Percentiles rank a stretch among this genome's conserved stretches.
Evolutionary conservation across 768 basidiomycete genomes (phyloP).

Genomic region (Mycena latifolia): DNA sequence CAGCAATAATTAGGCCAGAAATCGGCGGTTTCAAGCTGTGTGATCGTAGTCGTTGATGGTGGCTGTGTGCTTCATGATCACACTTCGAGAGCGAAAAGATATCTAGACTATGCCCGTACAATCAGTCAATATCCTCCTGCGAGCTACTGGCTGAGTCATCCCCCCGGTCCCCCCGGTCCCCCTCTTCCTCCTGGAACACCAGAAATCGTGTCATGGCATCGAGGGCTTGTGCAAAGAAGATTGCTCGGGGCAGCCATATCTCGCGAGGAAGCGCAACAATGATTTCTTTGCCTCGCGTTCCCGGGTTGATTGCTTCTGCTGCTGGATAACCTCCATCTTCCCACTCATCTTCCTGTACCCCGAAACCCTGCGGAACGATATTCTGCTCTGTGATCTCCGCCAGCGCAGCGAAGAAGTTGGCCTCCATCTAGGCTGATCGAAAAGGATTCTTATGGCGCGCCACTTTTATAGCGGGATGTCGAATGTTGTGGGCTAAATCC

Average conservation of each 20-base stretch:
- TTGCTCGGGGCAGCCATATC: conserved; percentile 14
- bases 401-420: conserved; percentile 1
- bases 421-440: background rate
- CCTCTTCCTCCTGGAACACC: background rate
- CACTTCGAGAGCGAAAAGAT: no score
- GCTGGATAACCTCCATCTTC: background rate
- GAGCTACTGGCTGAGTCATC: conserved; percentile 5
- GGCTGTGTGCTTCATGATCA: no score
- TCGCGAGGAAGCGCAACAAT: conserved; percentile 9
- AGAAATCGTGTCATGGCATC: conserved; percentile 2
- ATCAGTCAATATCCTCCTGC: conserved; percentile 12
- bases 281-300: conserved; percentile 3
- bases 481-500: conserved; percentile 9
- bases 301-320: conserved; percentile 5
- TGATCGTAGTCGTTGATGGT: no score
- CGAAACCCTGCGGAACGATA: background rate
- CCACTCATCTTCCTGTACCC: background rate
- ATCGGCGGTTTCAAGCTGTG: no score
- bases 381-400: background rate
- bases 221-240: conserved; percentile 4
- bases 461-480: conserved; percentile 13
- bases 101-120: no score
- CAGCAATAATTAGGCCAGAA: no score
- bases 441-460: conserved; percentile 8
- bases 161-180: background rate